Base-by-base conservation (phyloP, 2,329 filamentous ascomycete species). In the Phaeosphaeria sp. region DNA sequence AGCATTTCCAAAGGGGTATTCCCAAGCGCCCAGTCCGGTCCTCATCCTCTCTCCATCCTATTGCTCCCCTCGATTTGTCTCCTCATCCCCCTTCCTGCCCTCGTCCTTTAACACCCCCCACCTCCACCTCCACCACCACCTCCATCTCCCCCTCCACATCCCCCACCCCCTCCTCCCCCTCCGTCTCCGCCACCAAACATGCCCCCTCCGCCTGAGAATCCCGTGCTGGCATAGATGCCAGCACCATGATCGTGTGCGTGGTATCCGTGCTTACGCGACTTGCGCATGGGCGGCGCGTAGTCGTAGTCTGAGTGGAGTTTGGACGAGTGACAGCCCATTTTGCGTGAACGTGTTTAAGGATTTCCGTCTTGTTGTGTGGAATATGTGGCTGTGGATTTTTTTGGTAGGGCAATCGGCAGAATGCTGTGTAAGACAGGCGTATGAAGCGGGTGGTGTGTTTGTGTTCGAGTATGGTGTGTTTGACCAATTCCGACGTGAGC, bases 261-360 rank as follows among this genome's bases (percentile, higher is more conserved):
- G 49, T 36, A 36, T 6, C 30, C 30, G 30, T 36, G 25, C 9
- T 27, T 27, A 9, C 25, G 25, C 1, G 44, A 27, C 21, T 46
- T 51, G 3, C 57, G 53, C 59, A 57, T 63, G 25, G 63, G 59
- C 9, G 57, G 59, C 11, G 63, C 56, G 18, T 61, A 65, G 18
- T 47, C 22, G 53, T 52, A 52, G 36, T 58, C 22, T 30, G n/a
- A 5, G 47, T 46, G 50, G 9, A 54, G 30, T 55, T 66, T 66
- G 17, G 65, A 68, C n/a, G 54, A 54, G 54, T 56, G 56, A 17
- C 65, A 68, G 39, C 65, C 65, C 65, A 68, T 68, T 41, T 44
- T 65, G 30, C 6, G 2, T 43, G 13, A 6, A 30, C 36, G 36
- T 10, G 41, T 6, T 9, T 11, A 3, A n/a, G 4, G 17, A 43